phyloP scores from a whole-genome alignment of 2,329 filamentous ascomycete species.

The Stachybotrys chartarum region DNA sequence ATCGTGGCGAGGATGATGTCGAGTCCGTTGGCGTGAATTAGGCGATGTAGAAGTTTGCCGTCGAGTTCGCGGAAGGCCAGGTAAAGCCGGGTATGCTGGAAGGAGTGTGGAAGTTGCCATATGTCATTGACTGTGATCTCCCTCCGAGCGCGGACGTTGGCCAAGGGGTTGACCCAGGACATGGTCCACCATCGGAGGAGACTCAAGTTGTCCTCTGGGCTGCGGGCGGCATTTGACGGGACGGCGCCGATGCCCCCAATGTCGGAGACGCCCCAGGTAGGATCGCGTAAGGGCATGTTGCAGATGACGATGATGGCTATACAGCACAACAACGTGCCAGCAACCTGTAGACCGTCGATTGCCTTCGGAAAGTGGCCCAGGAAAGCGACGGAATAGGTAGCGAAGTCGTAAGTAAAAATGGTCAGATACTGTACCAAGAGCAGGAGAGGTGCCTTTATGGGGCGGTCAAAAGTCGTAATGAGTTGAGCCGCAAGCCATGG shows the following conservation, averaged over 20 bases:
- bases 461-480: constrained; percentile 28
- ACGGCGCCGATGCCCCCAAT: constrained; percentile 19
- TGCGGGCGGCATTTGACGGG: constrained; percentile 43
- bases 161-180: constrained; percentile 73
- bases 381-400: constrained; percentile 21
- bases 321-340: constrained; percentile 13
- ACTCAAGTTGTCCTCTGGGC: constrained; percentile 70
- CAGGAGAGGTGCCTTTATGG: constrained; percentile 32
- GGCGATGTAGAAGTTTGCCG: constrained; percentile 63
- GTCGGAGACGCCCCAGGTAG: constrained; percentile 21
- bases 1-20: constrained; percentile 64
- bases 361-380: constrained; percentile 13
- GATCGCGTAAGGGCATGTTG: constrained; percentile 29
- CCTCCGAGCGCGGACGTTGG: constrained; percentile 53
- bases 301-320: constrained; percentile 21
- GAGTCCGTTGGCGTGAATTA: constrained; percentile 70
- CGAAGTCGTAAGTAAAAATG: constrained; percentile 22
- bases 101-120: constrained; percentile 73
- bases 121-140: constrained; percentile 74
- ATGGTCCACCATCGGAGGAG: constrained; percentile 82
- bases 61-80: constrained; percentile 64
- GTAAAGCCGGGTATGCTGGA: constrained; percentile 72
- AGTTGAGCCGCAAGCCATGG: constrained; percentile 32
- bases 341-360: constrained; percentile 14
- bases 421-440: constrained; percentile 30